phyloP scores from a whole-genome alignment of 129 eudicot genomes.

The Lonicera japonica region DNA sequence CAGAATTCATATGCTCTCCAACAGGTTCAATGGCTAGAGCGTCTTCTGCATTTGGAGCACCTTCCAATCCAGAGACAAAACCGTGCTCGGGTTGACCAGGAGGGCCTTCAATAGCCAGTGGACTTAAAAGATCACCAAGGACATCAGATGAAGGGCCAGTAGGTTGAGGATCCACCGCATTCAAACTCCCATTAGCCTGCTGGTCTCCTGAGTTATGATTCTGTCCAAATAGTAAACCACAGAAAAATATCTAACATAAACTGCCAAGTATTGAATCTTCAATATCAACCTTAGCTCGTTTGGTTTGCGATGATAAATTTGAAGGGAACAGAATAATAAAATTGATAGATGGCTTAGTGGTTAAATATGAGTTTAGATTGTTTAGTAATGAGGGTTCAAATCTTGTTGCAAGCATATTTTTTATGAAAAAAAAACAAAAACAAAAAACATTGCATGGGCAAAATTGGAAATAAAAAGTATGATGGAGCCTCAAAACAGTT shows the following conservation, averaged over 20 bases:
- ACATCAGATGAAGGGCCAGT: constrained; percentile 66
- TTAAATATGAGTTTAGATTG: too few species aligned
- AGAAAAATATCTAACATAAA: background rate
- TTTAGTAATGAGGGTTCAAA: too few species aligned
- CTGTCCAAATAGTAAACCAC: constrained; percentile 32
- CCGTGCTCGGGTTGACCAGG: constrained; percentile 49
- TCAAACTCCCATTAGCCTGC: constrained; percentile 67
- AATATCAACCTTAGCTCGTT: too few species aligned
- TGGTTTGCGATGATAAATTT: too few species aligned
- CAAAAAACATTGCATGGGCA: too few species aligned
- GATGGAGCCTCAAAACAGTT: too few species aligned
- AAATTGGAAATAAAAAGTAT: too few species aligned
- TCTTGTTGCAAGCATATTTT: too few species aligned
- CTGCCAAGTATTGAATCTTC: background rate
- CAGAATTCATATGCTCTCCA: constrained; percentile 56
- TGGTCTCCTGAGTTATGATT: constrained; percentile 50
- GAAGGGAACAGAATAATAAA: too few species aligned
- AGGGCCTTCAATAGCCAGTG: constrained; percentile 88
- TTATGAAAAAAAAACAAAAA: too few species aligned
- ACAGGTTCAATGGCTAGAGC: constrained; percentile 87
- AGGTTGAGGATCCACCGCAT: constrained; percentile 66
- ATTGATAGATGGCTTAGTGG: too few species aligned
- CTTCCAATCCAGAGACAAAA: constrained; percentile 36
- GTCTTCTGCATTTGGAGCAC: constrained; percentile 33
- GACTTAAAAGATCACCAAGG: constrained; percentile 90